Percentiles rank a stretch among this genome's conserved stretches.
These are phyloP conservation scores for Dictyostelium intermedium DNA, from an alignment of 78 protist genomes.

Conservation along the genomic window DNA sequence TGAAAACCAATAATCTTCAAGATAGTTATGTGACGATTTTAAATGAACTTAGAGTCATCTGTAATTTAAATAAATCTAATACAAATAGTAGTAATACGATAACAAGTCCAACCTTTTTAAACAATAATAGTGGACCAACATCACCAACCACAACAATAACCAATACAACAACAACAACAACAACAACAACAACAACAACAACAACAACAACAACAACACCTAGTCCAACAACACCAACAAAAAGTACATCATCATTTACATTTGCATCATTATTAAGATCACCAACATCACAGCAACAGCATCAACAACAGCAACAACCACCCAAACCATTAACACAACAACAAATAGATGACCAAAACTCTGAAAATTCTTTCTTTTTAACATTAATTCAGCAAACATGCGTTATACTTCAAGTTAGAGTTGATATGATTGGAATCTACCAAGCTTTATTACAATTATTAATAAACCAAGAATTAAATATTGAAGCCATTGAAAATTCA, in stretches of 20 bases:
- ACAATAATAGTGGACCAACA: not conserved
- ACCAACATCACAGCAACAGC: not conserved
- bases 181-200: not conserved
- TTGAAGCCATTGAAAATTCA: constrained; percentile 10
- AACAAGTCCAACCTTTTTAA: not conserved
- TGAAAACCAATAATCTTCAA: constrained; percentile 44
- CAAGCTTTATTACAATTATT: constrained; percentile 5
- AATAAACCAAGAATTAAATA: not conserved
- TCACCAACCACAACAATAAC: not conserved
- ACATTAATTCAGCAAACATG: constrained; percentile 59
- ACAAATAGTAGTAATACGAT: not conserved
- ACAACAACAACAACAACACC: not conserved
- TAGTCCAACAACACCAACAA: not conserved
- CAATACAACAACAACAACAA: not conserved
- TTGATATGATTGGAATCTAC: constrained; percentile 48
- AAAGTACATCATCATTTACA: not conserved
- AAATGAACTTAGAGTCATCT: constrained; percentile 35
- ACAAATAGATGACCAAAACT: constrained; percentile 12
- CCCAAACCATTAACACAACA: not conserved
- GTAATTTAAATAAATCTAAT: not conserved
- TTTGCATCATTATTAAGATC: not conserved
- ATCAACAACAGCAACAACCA: not conserved
- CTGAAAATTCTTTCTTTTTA: constrained; percentile 44
- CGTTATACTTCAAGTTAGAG: constrained; percentile 57
- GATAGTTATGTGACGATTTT: constrained; percentile 20